Conservation (phyloP, 2,329 filamentous ascomycete genomes). For the Pseudocercospora fijiensis region DNA sequence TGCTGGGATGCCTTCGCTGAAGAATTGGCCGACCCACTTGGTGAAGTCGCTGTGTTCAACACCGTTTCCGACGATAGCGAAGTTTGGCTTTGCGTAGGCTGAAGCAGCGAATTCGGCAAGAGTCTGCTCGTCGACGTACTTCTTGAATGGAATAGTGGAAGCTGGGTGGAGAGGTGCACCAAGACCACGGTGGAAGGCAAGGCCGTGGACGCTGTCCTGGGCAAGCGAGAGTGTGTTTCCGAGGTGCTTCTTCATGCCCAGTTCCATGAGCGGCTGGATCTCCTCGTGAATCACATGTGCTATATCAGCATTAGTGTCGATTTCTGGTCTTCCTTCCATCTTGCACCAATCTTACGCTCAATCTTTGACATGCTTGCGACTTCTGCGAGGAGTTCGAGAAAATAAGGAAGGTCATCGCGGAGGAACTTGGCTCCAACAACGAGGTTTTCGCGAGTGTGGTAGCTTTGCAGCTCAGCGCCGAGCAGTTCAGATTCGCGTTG, state of each 20-base stretch:
- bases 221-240: conserved; percentile 66
- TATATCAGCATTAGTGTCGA: conserved; percentile 43
- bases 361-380: conserved; percentile 87
- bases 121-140: conserved; percentile 75
- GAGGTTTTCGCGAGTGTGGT: conserved; percentile 90
- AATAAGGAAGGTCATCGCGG: conserved; percentile 93
- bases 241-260: conserved; percentile 72
- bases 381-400: conserved; percentile 91
- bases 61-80: conserved; percentile 88
- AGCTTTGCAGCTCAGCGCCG: conserved; percentile 81
- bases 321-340: conserved; percentile 8
- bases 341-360: conserved; percentile 52
- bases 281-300: conserved; percentile 91
- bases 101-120: conserved; percentile 73
- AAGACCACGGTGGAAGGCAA: conserved; percentile 92
- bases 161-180: conserved; percentile 74
- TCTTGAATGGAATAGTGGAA: conserved; percentile 67
- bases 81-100: conserved; percentile 85
- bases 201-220: conserved; percentile 77
- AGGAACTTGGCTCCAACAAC: conserved; percentile 94
- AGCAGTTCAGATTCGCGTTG: conserved; percentile 93
- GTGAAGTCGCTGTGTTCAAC: conserved; percentile 71
- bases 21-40: conserved; percentile 94
- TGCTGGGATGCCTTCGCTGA: conserved; percentile 64
- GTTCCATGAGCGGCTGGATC: conserved; percentile 71